phyloP scores from a whole-genome alignment of 2,329 filamentous ascomycete genomes.

The Penicillium italicum region DNA sequence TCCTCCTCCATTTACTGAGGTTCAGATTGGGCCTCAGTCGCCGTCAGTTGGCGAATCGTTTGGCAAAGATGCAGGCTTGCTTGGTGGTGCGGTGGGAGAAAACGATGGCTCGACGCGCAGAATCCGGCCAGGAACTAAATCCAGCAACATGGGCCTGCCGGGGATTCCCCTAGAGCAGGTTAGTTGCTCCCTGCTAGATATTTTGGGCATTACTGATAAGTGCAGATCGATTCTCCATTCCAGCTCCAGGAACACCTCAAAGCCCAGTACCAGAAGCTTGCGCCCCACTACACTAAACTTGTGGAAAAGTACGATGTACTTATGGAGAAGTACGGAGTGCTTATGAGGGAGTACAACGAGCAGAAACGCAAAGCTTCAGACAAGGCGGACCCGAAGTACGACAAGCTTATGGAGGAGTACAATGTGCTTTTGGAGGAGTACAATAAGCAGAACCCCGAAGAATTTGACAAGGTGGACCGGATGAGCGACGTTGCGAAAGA shows the following conservation, averaged over 20 bases:
- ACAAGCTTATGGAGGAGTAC: not conserved
- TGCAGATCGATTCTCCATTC: constrained; percentile 90
- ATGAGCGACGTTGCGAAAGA: constrained; percentile 68
- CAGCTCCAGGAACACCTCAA: constrained; percentile 97
- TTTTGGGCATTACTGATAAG: constrained; percentile 7
- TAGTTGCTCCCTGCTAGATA: constrained; percentile 30
- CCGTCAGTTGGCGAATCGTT: constrained; percentile 61
- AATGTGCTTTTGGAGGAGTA: not conserved
- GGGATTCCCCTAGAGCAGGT: constrained; percentile 82
- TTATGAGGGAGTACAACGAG: not conserved
- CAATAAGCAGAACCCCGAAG: constrained; percentile 46
- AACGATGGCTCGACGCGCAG: constrained; percentile 75
- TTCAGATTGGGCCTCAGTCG: constrained; percentile 79
- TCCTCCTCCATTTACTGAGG: constrained; percentile 90
- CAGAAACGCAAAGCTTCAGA: not conserved
- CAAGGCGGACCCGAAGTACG: not conserved
- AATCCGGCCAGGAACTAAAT: constrained; percentile 87
- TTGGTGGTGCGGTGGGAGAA: constrained; percentile 53
- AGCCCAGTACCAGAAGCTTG: constrained; percentile 80
- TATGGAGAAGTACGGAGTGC: not conserved
- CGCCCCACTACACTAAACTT: constrained; percentile 30
- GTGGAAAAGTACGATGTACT: not conserved
- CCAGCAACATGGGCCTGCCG: constrained; percentile 92
- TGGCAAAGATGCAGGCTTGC: constrained; percentile 55
- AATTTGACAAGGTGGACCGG: constrained; percentile 60